Evolutionary conservation across 129 eudicot species (phyloP).

Genomic region (Tagetes patula): DNA sequence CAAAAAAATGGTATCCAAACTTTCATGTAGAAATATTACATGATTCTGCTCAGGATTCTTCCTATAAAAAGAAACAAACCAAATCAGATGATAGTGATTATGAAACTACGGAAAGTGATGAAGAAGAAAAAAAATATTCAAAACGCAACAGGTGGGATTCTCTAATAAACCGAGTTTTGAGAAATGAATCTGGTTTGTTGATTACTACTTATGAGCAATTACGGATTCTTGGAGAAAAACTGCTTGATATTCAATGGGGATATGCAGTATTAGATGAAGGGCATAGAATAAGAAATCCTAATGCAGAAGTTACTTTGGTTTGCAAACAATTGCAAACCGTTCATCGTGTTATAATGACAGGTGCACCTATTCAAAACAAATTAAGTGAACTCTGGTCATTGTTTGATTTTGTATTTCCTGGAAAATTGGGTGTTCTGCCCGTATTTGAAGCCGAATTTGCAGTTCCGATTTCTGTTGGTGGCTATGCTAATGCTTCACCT

Average conservation of each 20-base stretch:
- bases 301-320: conserved; percentile 89
- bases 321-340: conserved; percentile 95
- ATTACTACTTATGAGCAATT: conserved; percentile 96
- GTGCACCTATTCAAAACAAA: conserved; percentile 94
- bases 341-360: conserved; percentile 96
- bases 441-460: conserved; percentile 98
- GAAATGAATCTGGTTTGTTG: conserved; percentile 75
- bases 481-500: conserved; percentile 98
- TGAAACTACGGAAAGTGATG: conserved; percentile 77
- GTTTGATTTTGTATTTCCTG: conserved; percentile 98
- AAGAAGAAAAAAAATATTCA: conserved; percentile 31
- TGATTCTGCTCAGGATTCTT: conserved; percentile 72
- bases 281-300: conserved; percentile 91
- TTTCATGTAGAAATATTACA: conserved; percentile 87
- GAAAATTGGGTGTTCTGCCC: conserved; percentile 91
- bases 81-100: conserved; percentile 70
- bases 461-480: conserved; percentile 95
- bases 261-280: conserved; percentile 97
- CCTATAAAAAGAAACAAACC: conserved; percentile 47
- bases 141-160: conserved; percentile 63
- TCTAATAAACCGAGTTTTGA: conserved; percentile 67
- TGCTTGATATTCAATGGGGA: conserved; percentile 93
- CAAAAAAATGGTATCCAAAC: conserved; percentile 80
- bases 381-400: conserved; percentile 92
- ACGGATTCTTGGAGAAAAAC: conserved; percentile 68